Evolutionary conservation across 805 yeast genomes (phyloP), one percentile per base, ranked within the genome.

Genomic region (Candida sonorensis): DNA sequence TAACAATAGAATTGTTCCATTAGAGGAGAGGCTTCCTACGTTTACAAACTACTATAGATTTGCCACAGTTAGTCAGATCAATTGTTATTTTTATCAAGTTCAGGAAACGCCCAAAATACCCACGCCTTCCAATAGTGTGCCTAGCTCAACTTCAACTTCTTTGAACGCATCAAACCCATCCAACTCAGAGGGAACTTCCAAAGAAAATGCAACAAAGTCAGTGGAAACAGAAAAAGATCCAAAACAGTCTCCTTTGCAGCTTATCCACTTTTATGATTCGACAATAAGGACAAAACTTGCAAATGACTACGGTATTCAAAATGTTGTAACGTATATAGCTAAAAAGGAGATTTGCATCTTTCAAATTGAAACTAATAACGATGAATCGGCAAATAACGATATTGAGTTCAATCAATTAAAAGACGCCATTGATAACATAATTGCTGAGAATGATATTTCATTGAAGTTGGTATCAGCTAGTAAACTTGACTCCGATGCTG

Each of bases 351-450:
- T 57, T 3, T 57, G 59, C 33, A 33, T 56, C 5, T 56, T 54
- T 30, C 60, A 54, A 33, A 33, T 54, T 8, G 54, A 51, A 31
- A 42, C 46, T 2, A 43, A 35, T 7, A 36, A 27, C 4, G 32
- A 30, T 23, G 41, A 34, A 16, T 30, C 31, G n/a, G n/a, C n/a
- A 8, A 36, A 40, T 16, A 37, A 37, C 19, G 44, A 42, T 22
- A 35, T 51, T 13, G 57, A 54, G 0, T 53, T 55, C 33, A 46
- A 47, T 25, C 56, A 51, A 33, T 34, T 57, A 14, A 51, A 45
- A 33, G 59, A 57, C 34, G 59, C 61, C 2, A 45, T 57, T 13
- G 57, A 47, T 27, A 53, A 49, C 30, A 47, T 58, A 2, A 46
- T 56, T 4, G 35, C 37, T 17, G 59, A 52, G 25, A 49, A 50